Conservation (phyloP, 768 basidiomycete species). For the Pulveroboletus sp. region DNA sequence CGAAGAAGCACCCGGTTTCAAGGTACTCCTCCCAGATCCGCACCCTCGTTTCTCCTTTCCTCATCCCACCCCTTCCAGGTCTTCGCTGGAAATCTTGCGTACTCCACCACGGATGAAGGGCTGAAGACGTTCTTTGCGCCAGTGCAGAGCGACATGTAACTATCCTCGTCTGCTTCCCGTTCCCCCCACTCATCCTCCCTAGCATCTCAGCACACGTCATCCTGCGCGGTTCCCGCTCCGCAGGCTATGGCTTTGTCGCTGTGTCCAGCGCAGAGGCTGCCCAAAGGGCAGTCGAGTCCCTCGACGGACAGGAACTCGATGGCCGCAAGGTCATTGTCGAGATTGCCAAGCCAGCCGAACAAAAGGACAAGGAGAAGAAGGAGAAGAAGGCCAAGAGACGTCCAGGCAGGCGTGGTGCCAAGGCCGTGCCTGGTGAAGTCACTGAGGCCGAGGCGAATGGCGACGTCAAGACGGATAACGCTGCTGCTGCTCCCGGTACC, state of each 20-base stretch:
- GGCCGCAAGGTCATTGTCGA: constrained; percentile 87
- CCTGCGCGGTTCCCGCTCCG: constrained; percentile 76
- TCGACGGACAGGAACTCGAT: constrained; percentile 86
- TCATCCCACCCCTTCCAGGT: constrained; percentile 45
- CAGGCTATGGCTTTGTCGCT: constrained; percentile 92
- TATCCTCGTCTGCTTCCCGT: constrained; percentile 19
- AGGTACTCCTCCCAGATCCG: constrained; percentile 43
- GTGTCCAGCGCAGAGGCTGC: constrained; percentile 77
- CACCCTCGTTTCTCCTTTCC: constrained; percentile 11
- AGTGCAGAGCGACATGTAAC: constrained; percentile 83
- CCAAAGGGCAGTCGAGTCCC: constrained; percentile 77
- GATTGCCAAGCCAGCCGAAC: constrained; percentile 86
- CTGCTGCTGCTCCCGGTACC: constrained; percentile 42
- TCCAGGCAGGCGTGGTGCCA: constrained; percentile 81
- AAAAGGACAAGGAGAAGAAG: constrained; percentile 76
- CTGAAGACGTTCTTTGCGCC: constrained; percentile 92
- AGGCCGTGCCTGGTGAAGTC: constrained; percentile 84
- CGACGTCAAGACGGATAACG: constrained; percentile 58
- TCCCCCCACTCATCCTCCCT: constrained; percentile 12
- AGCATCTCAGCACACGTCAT: constrained; percentile 86
- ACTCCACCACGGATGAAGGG: constrained; percentile 90
- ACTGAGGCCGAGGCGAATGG: constrained; percentile 87
- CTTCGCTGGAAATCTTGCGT: constrained; percentile 95
- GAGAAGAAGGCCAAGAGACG: constrained; percentile 76
- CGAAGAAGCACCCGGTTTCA: constrained; percentile 77